A percentile compares a stretch with the other conserved stretches of the same genome.
phyloP scores from a whole-genome alignment of 2,329 filamentous ascomycete genomes.

The Penicillium sp. region DNA sequence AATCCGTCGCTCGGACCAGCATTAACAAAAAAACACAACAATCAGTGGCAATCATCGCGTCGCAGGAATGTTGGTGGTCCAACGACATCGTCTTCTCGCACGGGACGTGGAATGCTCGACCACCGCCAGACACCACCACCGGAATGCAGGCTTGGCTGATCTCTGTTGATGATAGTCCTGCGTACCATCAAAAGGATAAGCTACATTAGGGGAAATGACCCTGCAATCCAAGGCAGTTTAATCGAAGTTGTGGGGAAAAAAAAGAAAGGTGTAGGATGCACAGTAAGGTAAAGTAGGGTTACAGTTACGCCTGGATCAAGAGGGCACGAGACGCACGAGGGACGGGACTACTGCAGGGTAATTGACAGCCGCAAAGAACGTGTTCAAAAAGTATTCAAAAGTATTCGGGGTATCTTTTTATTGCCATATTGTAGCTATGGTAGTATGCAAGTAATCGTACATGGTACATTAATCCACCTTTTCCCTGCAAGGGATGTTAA shows the following conservation, averaged over 20 bases:
- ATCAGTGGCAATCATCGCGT: slow-evolving; percentile 33
- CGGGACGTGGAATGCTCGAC: slow-evolving; percentile 34
- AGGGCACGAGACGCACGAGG: slow-evolving; percentile 33
- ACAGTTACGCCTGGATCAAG: slow-evolving; percentile 21
- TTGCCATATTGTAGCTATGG: slow-evolving; percentile 18
- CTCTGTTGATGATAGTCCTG: slow-evolving; percentile 5
- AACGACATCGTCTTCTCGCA: slow-evolving; percentile 24
- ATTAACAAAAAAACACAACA: slow-evolving; percentile 27
- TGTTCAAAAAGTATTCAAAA: slow-evolving; percentile 25
- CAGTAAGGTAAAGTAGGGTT: slow-evolving; percentile 21
- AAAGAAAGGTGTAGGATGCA: slow-evolving; percentile 15
- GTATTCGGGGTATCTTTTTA: slow-evolving; percentile 28
- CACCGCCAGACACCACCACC: slow-evolving; percentile 26
- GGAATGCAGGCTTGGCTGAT: slow-evolving; percentile 36
- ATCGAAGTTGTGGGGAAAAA: slow-evolving; percentile 16
- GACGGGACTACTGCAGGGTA: slow-evolving; percentile 25
- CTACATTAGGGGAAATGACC: slow-evolving; percentile 18
- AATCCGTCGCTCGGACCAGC: slow-evolving; percentile 19
- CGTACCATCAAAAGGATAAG: slow-evolving; percentile 23
- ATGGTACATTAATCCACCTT: slow-evolving; percentile 23
- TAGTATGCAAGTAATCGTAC: slow-evolving; percentile 31
- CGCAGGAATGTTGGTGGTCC: slow-evolving; percentile 35
- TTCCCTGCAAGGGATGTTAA: slow-evolving; percentile 38
- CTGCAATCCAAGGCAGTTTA: slow-evolving; percentile 10
- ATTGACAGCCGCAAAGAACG: slow-evolving; percentile 39